Conservation (phyloP, 202 grass and related monocot species). For the Zoysia matrella region DNA sequence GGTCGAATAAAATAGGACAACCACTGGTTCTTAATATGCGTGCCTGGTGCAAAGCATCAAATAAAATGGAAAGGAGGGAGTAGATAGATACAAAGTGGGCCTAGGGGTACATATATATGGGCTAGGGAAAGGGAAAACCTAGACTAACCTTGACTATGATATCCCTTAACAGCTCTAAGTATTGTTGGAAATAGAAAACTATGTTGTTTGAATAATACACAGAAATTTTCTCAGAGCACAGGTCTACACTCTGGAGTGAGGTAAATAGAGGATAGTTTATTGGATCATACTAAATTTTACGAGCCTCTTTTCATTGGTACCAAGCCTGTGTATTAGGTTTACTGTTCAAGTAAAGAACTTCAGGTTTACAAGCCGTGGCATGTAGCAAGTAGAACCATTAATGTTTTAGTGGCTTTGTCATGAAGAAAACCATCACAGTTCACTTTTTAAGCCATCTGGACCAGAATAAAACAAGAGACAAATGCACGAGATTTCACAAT, state of each 20-base stretch:
- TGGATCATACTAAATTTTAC: background rate
- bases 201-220: background rate
- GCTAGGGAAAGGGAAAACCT: no score
- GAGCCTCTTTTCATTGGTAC: background rate
- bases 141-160: no score
- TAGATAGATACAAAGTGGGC: no score
- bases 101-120: no score
- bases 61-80: no score
- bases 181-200: background rate
- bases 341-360: background rate
- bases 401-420: background rate
- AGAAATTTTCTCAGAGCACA: background rate
- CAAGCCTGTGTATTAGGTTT: background rate
- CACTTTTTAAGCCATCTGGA: conserved; percentile 33
- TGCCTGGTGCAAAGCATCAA: no score
- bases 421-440: conserved; percentile 9
- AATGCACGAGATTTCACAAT: conserved; percentile 15
- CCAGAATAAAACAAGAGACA: conserved; percentile 27
- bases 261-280: background rate
- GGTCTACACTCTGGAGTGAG: background rate
- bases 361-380: conserved; percentile 3
- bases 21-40: no score
- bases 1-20: no score
- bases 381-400: conserved; percentile 1
- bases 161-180: background rate